Evolutionary conservation across 257 asterid genomes (phyloP).

Genomic region (Fraxinus quadrangulata): DNA sequence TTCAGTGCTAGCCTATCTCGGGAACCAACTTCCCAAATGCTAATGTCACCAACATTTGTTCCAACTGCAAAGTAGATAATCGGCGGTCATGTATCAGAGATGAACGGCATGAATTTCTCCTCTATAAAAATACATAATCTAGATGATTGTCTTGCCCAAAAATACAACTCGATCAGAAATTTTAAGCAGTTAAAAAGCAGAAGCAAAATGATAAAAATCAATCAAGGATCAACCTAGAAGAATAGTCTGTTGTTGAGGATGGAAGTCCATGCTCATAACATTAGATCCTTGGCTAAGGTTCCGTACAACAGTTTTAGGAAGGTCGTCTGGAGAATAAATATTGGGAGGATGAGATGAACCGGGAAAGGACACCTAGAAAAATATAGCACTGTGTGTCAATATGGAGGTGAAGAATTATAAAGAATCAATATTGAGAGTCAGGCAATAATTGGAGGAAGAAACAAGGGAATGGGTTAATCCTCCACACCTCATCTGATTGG

Average conservation of each 20-base stretch:
- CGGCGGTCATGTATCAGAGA: conserved; percentile 4
- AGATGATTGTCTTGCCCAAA: conserved; percentile 9
- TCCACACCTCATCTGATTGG: conserved; percentile 69
- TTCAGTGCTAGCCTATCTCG: conserved; percentile 84
- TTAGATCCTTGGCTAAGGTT: conserved; percentile 92
- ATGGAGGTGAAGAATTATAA: conserved; percentile 17
- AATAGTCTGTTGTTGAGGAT: conserved; percentile 92
- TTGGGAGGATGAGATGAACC: conserved; percentile 77
- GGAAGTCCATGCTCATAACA: conserved; percentile 98
- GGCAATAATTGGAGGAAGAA: background rate
- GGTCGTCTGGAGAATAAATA: conserved; percentile 84
- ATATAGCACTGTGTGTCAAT: conserved; percentile 20
- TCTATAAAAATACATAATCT: conserved; percentile 5
- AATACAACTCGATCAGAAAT: background rate
- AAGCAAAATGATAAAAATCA: conserved; percentile 10
- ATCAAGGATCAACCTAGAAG: conserved; percentile 67
- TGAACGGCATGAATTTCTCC: conserved; percentile 9
- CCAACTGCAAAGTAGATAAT: conserved; percentile 62
- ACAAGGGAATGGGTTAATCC: conserved; percentile 1
- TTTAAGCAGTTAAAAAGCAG: background rate
- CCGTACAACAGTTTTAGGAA: conserved; percentile 83
- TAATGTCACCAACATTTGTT: conserved; percentile 95
- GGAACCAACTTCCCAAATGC: conserved; percentile 98
- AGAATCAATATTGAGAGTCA: conserved; percentile 11
- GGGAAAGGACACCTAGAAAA: conserved; percentile 75